Evolutionary conservation across 305 asterid genomes (phyloP), one percentile per base, ranked within the genome.

Genomic region (Fraxinus platypoda): DNA sequence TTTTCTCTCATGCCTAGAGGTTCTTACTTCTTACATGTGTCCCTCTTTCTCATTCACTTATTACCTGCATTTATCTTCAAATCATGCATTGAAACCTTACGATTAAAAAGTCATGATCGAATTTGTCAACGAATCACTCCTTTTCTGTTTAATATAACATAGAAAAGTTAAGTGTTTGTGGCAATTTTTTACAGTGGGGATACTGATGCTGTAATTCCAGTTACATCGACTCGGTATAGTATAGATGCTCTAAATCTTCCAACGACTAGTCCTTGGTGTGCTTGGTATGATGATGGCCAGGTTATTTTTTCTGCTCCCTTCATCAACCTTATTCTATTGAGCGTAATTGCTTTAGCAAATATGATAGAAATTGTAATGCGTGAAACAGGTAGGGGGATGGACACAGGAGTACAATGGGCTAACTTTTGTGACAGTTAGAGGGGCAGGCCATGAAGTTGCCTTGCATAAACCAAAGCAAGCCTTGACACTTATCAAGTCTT

Each of bases 281-380:
- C 98, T 87, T 95, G 99, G 99, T 94, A 95, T 8, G 88, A 87
- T 23, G 94, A 93, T 83, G 98, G 97, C 66, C 97, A 95, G 99
- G 98, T 95, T 78, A 83, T 83, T 78, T 73, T 64, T 64, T 59
- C 72, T 7, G 34, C 34, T 76, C 11, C 35, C 38, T 78, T 28
- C 77, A 34, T 15, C 76, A 38, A 11, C 37, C 62, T 3, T 19
- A 19, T 37, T 75, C 64, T 70, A 70, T 30, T 4, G 11, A 28
- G 2, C 9, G 8, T 70, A n/a, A 4, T 30, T 70, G 75, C 35
- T 30, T 13, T 70, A 28, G 13, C n/a, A 66, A 23, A 66, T 11
- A 23, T 11, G 73, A 26, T 66, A 11, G 34, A 66, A 64, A 25
- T 26, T 15, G 35, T 30, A 81, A 80, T 12, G 81, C 9, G 43